phyloP scores from a whole-genome alignment of 352 stramenopile genomes.

The Phytophthora vignae region DNA sequence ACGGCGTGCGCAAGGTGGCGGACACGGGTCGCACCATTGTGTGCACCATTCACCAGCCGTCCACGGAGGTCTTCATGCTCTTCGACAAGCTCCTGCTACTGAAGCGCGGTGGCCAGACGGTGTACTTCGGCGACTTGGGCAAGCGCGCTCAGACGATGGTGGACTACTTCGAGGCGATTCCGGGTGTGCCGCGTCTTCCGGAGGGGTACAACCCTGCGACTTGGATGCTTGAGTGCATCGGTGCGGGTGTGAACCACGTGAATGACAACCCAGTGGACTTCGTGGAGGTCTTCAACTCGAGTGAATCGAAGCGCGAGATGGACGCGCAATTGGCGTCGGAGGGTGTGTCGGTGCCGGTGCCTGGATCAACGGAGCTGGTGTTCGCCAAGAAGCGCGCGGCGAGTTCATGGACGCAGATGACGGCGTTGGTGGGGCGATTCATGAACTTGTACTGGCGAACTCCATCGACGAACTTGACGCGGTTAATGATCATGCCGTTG shows the following conservation, averaged over 20 bases:
- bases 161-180: slow-evolving; percentile 77
- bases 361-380: slow-evolving; percentile 23
- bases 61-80: slow-evolving; percentile 79
- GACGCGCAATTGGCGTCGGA: slow-evolving; percentile 30
- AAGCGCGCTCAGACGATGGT: slow-evolving; percentile 50
- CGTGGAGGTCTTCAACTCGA: slow-evolving; percentile 37
- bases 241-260: slow-evolving; percentile 60
- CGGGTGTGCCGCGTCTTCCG: slow-evolving; percentile 55
- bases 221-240: slow-evolving; percentile 87
- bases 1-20: slow-evolving; percentile 65
- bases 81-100: slow-evolving; percentile 90
- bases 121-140: slow-evolving; percentile 88
- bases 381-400: slow-evolving; percentile 50
- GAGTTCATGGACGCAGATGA: slow-evolving; percentile 36
- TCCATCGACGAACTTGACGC: slow-evolving; percentile 14
- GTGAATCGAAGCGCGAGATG: slow-evolving; percentile 32
- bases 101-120: slow-evolving; percentile 78
- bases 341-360: slow-evolving; percentile 30
- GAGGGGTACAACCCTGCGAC: slow-evolving; percentile 86
- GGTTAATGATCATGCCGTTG: slow-evolving; percentile 9
- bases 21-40: slow-evolving; percentile 81
- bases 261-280: slow-evolving; percentile 30
- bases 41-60: slow-evolving; percentile 93
- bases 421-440: slow-evolving; percentile 34
- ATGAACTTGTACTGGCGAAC: slow-evolving; percentile 45